Evolutionary conservation across 371 early-diverging fungal species (phyloP).

Genomic region (Smittium mucronatum): DNA sequence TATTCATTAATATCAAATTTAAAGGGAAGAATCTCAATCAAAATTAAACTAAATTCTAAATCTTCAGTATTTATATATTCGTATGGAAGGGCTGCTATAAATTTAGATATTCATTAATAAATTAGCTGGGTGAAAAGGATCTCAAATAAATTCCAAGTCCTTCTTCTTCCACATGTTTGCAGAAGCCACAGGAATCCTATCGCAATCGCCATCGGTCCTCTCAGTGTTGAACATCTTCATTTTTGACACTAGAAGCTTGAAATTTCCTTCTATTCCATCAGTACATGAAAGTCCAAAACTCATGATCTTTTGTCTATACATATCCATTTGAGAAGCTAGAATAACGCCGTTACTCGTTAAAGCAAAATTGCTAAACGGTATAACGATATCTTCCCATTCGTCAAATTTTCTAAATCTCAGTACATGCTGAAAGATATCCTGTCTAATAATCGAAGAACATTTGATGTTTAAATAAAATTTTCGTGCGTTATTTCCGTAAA

Average conservation of each 20-base stretch:
- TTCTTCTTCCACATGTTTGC: slow-evolving; percentile 22
- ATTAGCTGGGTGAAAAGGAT: no score
- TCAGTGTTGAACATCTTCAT: slow-evolving; percentile 45
- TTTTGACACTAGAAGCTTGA: slow-evolving; percentile 76
- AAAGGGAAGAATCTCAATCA: no score
- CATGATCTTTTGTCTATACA: slow-evolving; percentile 70
- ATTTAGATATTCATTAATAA: no score
- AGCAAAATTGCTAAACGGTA: slow-evolving; percentile 84
- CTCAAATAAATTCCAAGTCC: background rate
- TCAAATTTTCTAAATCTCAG: slow-evolving; percentile 71
- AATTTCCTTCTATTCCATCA: slow-evolving; percentile 73
- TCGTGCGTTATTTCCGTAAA: slow-evolving; percentile 49
- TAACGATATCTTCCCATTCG: slow-evolving; percentile 80
- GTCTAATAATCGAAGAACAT: slow-evolving; percentile 63
- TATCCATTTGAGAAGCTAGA: slow-evolving; percentile 67
- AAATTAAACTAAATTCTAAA: no score
- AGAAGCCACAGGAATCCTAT: slow-evolving; percentile 21
- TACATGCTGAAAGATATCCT: slow-evolving; percentile 84
- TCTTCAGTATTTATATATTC: no score
- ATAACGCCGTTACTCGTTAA: slow-evolving; percentile 76
- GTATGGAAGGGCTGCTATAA: no score
- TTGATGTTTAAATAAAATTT: slow-evolving; percentile 84
- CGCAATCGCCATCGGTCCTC: slow-evolving; percentile 22
- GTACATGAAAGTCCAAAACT: slow-evolving; percentile 78
- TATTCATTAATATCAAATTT: no score